A percentile compares a stretch with the other conserved stretches of the same genome.
Conservation (phyloP, 2,329 filamentous ascomycete genomes). For the Aspergillus alliaceus region DNA sequence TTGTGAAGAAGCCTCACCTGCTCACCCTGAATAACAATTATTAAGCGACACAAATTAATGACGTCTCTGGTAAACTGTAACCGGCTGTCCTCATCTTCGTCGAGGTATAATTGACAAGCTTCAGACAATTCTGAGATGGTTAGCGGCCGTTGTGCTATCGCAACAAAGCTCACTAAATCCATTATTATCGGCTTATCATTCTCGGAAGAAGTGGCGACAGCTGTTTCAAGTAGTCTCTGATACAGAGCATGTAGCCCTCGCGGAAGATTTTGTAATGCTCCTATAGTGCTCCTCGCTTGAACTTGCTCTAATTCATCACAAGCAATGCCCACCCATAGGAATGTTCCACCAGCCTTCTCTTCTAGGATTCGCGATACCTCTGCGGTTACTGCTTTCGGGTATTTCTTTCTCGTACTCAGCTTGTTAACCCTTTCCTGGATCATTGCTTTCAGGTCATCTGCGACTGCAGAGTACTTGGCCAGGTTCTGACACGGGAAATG, state of each 20-base stretch:
- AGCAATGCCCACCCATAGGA: conserved; percentile 16
- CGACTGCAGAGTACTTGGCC: no score
- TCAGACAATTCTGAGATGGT: background rate
- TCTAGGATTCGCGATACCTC: no score
- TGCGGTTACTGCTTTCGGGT: no score
- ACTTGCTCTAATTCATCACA: conserved; percentile 8
- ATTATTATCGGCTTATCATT: background rate
- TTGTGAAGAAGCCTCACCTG: conserved; percentile 3
- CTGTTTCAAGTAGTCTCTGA: no score
- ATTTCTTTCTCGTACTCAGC: no score
- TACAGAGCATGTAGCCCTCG: conserved; percentile 14
- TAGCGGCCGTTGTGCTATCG: background rate
- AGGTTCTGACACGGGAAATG: no score
- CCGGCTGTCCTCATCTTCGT: background rate
- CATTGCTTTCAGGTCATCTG: no score
- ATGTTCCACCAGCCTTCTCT: conserved; percentile 19
- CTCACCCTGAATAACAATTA: background rate
- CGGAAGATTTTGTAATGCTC: conserved; percentile 7
- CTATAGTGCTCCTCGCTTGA: conserved; percentile 7
- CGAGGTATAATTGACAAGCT: conserved; percentile 2
- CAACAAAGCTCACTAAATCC: conserved; percentile 2
- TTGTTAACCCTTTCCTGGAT: no score
- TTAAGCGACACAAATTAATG: conserved; percentile 4
- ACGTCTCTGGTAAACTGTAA: background rate
- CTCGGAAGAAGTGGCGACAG: no score